Percentiles rank a stretch among this genome's conserved stretches.
phyloP scores from a whole-genome alignment of 805 yeast genomes.

The Saccharomycopsis selenospora region DNA sequence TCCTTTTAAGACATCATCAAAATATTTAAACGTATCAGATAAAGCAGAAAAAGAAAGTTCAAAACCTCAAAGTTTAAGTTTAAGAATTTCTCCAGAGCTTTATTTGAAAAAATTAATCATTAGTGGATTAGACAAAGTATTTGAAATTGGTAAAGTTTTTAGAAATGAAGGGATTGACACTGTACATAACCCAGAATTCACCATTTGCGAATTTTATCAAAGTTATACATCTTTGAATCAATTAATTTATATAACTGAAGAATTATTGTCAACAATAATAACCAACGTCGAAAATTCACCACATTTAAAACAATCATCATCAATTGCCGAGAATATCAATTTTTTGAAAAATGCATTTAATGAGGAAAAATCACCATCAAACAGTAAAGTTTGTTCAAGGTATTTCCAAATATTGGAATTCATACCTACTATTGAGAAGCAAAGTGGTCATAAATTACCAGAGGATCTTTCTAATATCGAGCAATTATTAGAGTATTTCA shows the following conservation, averaged over 20 bases:
- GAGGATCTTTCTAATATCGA: constrained; percentile 31
- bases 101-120: constrained; percentile 94
- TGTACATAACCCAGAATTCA: constrained; percentile 99
- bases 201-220: constrained; percentile 97
- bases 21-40: constrained; percentile 23
- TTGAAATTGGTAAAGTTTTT: constrained; percentile 98
- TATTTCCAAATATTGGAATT: constrained; percentile 50
- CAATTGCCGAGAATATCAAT: not conserved
- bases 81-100: constrained; percentile 93
- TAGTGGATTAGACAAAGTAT: constrained; percentile 97
- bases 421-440: constrained; percentile 50
- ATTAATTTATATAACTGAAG: constrained; percentile 56
- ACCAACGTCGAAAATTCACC: constrained; percentile 1
- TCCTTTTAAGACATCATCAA: constrained; percentile 61
- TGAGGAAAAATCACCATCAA: not conserved
- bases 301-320: not conserved
- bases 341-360: not conserved
- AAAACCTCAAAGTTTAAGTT: constrained; percentile 35
- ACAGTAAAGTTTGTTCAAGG: not conserved
- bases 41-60: constrained; percentile 28
- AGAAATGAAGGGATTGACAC: constrained; percentile 98
- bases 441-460: constrained; percentile 47
- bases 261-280: constrained; percentile 6
- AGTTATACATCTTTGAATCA: constrained; percentile 97
- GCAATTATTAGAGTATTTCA: constrained; percentile 36